Evolutionary conservation across 495 filamentous ascomycete species (phyloP), one percentile per base, ranked within the genome.

Genomic region (Penicillium ucsense): DNA sequence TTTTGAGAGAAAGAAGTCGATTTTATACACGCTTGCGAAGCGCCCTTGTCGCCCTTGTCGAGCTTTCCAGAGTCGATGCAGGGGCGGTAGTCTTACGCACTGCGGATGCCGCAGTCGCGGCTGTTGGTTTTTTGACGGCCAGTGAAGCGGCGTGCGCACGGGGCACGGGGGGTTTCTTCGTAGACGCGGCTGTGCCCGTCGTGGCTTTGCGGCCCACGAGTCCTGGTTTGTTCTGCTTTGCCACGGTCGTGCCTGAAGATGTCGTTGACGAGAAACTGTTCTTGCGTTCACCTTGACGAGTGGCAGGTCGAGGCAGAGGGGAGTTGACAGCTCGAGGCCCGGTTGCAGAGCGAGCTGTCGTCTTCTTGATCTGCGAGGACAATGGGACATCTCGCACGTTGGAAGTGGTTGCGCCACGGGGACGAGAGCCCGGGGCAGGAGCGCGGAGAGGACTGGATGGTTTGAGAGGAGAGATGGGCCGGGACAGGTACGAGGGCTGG

Each of bases 161-260:
- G 6, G 62, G 52, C 8, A 56, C 57, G 6, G 70, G 47, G 0
- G 66, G 60, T 45, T 71, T 75, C 64, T 76, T 79, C 28, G 64
- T 60, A 33, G 66, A 51, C 8, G 65, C 57, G 10, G 70, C 72
- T 48, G 77, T 75, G 3, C 74, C 68, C 7, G 66, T 57, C 0
- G 73, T 73, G 9, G 64, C 66, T 51, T 78, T 80, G 39, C 71
- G 68, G 8, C 69, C 53, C 6, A 64, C 62, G 3, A 74, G 63
- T 30, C 69, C 69, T 6, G 74, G 66, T 34, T 72, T 63, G 0
- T 75, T 70, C 1, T 71, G 60, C 44, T 81, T 83, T 29, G 79
- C 74, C 46, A 85, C 78, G 39, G 75, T 86, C 27, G 80, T 82
- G 3, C 69, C 70, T 2, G 68, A 71, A 5, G 74, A 77, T 4